Base-by-base conservation (phyloP, 106 monocot genomes). In the Phalaenopsis aphrodite region DNA sequence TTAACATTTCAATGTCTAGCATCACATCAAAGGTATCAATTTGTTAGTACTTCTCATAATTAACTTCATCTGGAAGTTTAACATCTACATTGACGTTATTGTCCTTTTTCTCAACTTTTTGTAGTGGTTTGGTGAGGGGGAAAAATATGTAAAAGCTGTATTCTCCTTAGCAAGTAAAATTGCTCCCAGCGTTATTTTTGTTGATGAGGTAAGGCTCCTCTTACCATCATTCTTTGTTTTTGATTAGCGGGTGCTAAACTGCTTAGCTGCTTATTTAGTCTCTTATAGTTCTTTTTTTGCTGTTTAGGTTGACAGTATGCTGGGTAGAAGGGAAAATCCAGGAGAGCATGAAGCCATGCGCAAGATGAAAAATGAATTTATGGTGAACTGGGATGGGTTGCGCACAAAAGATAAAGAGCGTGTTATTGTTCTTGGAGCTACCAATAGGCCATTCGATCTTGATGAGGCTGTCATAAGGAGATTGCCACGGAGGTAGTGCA, bases 311-410 rank as follows among this genome's bases (percentile, higher is more conserved):
- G 95, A 95, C 49, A 95, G 95, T 79, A 90, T 95, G 88, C 84
- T 95, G 85, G 92, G 95, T 11, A 85, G 93, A 66, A 87, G 96
- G 78, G 93, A 92, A 85, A 96, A 90, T 85, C 87, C 93, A 18
- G 91, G 88, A 64, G 93, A 96, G 69, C 95, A 96, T 82, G 95
- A 93, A 85, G 91, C 93, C 4, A 93, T 93, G 92, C 83, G 92
- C 5, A 94, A 93, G 78, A 94, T 97, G 94, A 94, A 94, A 79
- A 97, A 97, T 85, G 97, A 97, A 85, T 95, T 95, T 78, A 92
- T 95, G 95, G 84, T 95, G 57, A 92, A 95, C 77, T 95, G 95
- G 95, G 95, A 95, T 87, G 95, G 90, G 0, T 68, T 95, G 74
- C 95, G 92, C 8, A 95, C 95, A 47, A 95, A 95, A 78, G 95